Conservation (phyloP, 257 asterid species). For the Asclepias syriaca region DNA sequence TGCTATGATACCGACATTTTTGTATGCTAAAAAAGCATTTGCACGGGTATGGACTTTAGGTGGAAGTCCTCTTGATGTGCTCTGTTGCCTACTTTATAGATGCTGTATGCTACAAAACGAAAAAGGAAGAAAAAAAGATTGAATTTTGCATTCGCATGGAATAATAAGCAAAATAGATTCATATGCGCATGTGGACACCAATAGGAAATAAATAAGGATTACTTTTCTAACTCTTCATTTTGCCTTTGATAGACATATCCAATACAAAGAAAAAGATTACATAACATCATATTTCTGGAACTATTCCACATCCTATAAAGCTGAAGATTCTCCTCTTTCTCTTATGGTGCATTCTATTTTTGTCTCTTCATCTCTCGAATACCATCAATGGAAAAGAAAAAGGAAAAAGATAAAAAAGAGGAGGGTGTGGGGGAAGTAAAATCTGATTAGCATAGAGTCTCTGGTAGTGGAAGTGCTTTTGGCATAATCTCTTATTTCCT, state of each 20-base stretch:
- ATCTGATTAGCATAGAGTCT: constrained; percentile 13
- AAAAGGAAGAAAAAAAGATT: not conserved
- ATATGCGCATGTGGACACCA: not conserved
- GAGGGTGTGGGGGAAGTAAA: constrained; percentile 1
- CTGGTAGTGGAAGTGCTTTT: constrained; percentile 12
- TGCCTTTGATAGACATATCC: constrained; percentile 13
- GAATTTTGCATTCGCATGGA: constrained; percentile 23
- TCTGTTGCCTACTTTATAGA: constrained; percentile 19
- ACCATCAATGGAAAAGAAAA: not conserved
- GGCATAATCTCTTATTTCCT: constrained; percentile 17
- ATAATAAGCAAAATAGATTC: not conserved
- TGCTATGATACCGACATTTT: not conserved
- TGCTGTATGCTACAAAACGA: constrained; percentile 7
- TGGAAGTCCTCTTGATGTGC: not conserved
- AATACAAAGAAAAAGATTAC: constrained; percentile 15
- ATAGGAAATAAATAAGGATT: constrained; percentile 10
- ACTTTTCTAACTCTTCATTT: constrained; percentile 14
- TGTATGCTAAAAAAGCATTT: not conserved
- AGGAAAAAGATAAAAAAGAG: not conserved
- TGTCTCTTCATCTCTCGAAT: constrained; percentile 24
- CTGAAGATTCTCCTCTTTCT: constrained; percentile 34
- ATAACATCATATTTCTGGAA: constrained; percentile 24
- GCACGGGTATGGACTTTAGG: not conserved
- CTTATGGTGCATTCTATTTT: constrained; percentile 34
- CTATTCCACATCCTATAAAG: constrained; percentile 17